Conservation (phyloP, 164 flowering plant genomes). For the Chimonanthus salicifolius region DNA sequence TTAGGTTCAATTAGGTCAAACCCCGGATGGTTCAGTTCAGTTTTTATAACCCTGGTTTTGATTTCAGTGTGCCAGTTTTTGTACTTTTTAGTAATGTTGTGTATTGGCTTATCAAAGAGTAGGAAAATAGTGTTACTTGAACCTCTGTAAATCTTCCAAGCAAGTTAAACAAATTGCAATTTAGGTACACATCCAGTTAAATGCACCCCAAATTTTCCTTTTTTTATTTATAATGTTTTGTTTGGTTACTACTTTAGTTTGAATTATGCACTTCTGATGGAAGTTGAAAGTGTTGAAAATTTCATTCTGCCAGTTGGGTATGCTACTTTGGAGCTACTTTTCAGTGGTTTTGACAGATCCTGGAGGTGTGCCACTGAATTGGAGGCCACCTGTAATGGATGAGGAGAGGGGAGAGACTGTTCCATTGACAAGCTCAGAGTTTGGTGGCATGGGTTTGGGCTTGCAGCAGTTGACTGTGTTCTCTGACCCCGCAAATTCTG, state of each 20-base stretch:
- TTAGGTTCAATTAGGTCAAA: too few relatives aligned
- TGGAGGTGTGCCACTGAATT: constrained; percentile 84
- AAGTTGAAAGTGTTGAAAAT: neutral
- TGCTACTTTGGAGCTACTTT: constrained; percentile 96
- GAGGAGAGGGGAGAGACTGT: constrained; percentile 85
- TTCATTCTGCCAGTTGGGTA: constrained; percentile 58
- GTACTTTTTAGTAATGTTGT: too few relatives aligned
- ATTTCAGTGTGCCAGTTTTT: too few relatives aligned
- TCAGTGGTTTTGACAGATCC: constrained; percentile 95
- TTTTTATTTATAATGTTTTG: neutral
- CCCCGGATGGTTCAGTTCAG: too few relatives aligned
- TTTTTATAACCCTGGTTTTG: too few relatives aligned
- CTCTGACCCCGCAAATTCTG: constrained; percentile 36
- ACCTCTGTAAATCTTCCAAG: too few relatives aligned
- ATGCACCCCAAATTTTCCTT: neutral
- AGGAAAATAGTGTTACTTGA: too few relatives aligned
- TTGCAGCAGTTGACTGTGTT: constrained; percentile 12
- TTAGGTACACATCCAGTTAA: neutral
- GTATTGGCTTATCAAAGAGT: too few relatives aligned
- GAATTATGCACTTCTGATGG: neutral
- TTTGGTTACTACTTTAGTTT: neutral
- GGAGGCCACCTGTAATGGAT: constrained; percentile 67
- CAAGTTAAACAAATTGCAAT: too few relatives aligned
- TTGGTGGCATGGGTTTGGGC: constrained; percentile 9
- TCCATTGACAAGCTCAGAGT: constrained; percentile 61